Evolutionary conservation across 2,329 filamentous ascomycete genomes (phyloP), one percentile per base, ranked within the genome.

Genomic region (Aureobasidium sp.): DNA sequence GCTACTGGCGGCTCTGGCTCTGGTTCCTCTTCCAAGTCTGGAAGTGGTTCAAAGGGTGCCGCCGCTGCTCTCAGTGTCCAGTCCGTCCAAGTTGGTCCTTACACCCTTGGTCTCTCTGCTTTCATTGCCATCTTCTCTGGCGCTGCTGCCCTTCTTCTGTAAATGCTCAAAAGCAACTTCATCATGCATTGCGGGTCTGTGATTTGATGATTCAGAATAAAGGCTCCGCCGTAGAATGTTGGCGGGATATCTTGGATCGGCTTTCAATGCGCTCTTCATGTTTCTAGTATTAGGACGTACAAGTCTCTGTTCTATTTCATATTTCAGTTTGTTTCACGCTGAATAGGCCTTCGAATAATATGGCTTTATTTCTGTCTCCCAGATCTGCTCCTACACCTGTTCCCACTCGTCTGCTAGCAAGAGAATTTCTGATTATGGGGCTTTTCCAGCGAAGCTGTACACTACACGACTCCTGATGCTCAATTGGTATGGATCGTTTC

Each of bases 101-200:
- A 83, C 65, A 75, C 78, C 55, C 70, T 84, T 53, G 77, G 78
- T 60, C 72, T 76, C 32, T 84, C 84, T 66, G 65, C 82, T 32
- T 52, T 81, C 57, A 77, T 75, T 57, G 81, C 81, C 17, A 70
- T 79, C 32, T 68, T 82, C 42, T 79, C 80, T 3, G 83, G 82
- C 57, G 76, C 78, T 51, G 80, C 79, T 29, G 82, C 85, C 76
- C 72, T 84, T 68, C 66, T 85, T 64, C 72, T 85, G 74, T 85
- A 81, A 68, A 46, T 37, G 36, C 5, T 32, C 36, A 59, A 59
- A 50, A 48, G 34, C 36, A 26, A 32, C 10, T 44, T 29, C 27
- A 41, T 58, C 46, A 34, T 44, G 52, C 61, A 62, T 44, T 62
- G 32, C 52, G 34, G 47, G 51, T 44, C 37, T 62, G 42, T 47